Base-by-base conservation (phyloP, 495 filamentous ascomycete genomes). In the Xeromyces bisporus region DNA sequence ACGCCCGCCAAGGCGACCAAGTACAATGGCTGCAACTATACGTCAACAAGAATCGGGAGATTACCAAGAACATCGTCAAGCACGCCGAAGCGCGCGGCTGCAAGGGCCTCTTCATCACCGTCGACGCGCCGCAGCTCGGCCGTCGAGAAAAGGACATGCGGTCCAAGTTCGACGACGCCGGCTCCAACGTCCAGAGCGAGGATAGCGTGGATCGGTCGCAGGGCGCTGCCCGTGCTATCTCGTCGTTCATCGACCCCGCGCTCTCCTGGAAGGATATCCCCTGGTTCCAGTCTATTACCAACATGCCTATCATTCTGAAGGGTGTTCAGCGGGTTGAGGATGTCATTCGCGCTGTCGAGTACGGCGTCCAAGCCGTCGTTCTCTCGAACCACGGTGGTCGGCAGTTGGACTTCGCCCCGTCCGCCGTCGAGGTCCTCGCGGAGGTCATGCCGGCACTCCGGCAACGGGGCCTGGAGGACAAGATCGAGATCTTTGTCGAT, bases 11-110 rank as follows among this genome's bases (percentile, higher is more conserved):
- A 38, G 80, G 68, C 7, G 77, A 75, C 34, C 89, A 96, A 48
- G 73, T 84, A 1, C 89, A 94, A 54, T 96, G 91, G 91, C 61
- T 99, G 29, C 89, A 99, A 55, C 69, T 99, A 0, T 99, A 99
- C 60, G 89, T 99, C 34, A 99, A 99, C 67, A 87, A 93, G 50
- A 77, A 99, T 62, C 77, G 91, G 30, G 71, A 65, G 26, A 85
- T 96, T 48, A 99, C 89, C 15, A 69, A 82, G 56, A 66, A 72
- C 35, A 96, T 99, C 43, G 76, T 99, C 14, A 47, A 80, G 53
- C 83, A 94, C 52, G 91, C 91, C 41, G 91, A 96, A 54, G 64
- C 62, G 43, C 76, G 87, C 34, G 91, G 89, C 16, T 93, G 87
- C 64, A 93, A 87, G 58, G 89, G 78, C 5, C 69, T 99, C 6